phyloP scores from a whole-genome alignment of 1,139 yeast species.

The Pichia sp. region DNA sequence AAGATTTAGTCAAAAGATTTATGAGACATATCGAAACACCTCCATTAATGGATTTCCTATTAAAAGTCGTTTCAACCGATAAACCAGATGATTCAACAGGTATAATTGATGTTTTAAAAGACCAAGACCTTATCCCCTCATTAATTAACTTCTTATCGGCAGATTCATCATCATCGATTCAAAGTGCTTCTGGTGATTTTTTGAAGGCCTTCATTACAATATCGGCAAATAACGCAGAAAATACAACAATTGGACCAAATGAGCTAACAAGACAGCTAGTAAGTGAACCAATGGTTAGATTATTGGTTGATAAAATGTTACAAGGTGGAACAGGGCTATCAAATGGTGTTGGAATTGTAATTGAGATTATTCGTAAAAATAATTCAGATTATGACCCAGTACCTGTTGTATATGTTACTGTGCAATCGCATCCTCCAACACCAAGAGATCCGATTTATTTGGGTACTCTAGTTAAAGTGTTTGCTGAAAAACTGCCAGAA shows the following conservation, averaged over 20 bases:
- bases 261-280: slow-evolving; percentile 89
- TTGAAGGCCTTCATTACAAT: slow-evolving; percentile 88
- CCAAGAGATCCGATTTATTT: slow-evolving; percentile 92
- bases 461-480: slow-evolving; percentile 77
- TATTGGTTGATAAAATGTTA: slow-evolving; percentile 75
- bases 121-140: slow-evolving; percentile 54
- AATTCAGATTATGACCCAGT: slow-evolving; percentile 92
- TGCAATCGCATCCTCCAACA: slow-evolving; percentile 90
- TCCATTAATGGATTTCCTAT: slow-evolving; percentile 75
- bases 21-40: slow-evolving; percentile 78
- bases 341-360: slow-evolving; percentile 92
- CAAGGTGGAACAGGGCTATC: slow-evolving; percentile 88
- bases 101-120: slow-evolving; percentile 63
- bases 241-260: slow-evolving; percentile 92
- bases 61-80: slow-evolving; percentile 72
- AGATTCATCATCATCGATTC: slow-evolving; percentile 53
- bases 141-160: slow-evolving; percentile 54
- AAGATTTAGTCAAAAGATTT: slow-evolving; percentile 58
- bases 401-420: slow-evolving; percentile 79
- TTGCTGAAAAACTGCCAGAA: slow-evolving; percentile 66
- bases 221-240: slow-evolving; percentile 80
- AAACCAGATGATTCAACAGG: slow-evolving; percentile 73
- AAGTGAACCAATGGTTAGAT: slow-evolving; percentile 57
- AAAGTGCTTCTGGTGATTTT: slow-evolving; percentile 93
- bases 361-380: slow-evolving; percentile 90